Evolutionary conservation across 2,329 filamentous ascomycete genomes (phyloP), one percentile per base, ranked within the genome.

Genomic region (Colletotrichum phormii): DNA sequence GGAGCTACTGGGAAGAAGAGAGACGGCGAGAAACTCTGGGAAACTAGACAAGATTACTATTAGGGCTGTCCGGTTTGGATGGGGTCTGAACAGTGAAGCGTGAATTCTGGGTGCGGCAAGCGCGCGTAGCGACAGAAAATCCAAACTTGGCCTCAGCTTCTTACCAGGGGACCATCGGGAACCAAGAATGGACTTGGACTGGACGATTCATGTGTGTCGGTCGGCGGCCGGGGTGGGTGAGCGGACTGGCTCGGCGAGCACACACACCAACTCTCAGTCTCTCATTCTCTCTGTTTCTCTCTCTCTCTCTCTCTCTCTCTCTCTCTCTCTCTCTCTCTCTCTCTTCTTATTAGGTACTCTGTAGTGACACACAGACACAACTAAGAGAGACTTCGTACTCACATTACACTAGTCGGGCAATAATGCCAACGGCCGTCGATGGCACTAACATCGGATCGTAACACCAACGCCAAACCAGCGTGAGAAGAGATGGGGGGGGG

Each of bases 41-140:
- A 49, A 49, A 49, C 42, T n/a, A 49, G 42, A 49, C 42, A 49
- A 49, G 42, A 49, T 49, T 49, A 49, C 42, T 15, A 54, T 37
- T 51, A 67, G 64, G 55, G 68, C 57, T 60, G 55, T 46, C 63
- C 31, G 18, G 58, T 53, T 31, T 49, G 49, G 35, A 33, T 49
- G 42, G 49, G 24, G 22, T 13, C 15, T 42, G 13, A 42, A 42
- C 13, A 13, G 37, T 35, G 24, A 35, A 18, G 18, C 12, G 11
- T 18, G 24, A 24, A 54, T 37, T 53, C 13, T 60, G 37, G 37
- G 12, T 67, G 59, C 54, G 69, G 66, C 66, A 72, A 69, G 66
- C 69, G 69, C 69, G 69, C 69, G 65, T 60, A 72, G 59, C 60
- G 59, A 72, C 58, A 46, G 37, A 24, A 68, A 63, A 68, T 33